Percentiles rank a stretch among this genome's conserved stretches.
phyloP scores from a whole-genome alignment of 495 filamentous ascomycete genomes.

The Hypomontagnella submonticulosa region DNA sequence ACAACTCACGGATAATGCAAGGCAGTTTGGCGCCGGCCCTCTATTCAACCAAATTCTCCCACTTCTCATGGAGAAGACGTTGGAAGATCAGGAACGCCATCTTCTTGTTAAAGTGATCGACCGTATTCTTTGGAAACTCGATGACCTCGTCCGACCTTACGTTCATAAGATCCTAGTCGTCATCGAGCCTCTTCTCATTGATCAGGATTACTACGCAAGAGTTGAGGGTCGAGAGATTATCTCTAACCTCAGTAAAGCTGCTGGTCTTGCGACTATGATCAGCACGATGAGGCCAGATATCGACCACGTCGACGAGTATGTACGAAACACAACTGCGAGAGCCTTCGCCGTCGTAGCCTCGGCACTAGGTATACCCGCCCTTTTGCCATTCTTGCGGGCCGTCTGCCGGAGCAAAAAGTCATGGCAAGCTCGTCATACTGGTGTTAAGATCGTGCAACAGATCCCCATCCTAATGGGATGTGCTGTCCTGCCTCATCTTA shows the following conservation, averaged over 20 bases:
- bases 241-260: constrained; percentile 95
- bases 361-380: constrained; percentile 92
- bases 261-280: constrained; percentile 98
- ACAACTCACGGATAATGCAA: constrained; percentile 96
- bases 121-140: constrained; percentile 97
- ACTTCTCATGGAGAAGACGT: constrained; percentile 96
- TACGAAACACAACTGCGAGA: constrained; percentile 97
- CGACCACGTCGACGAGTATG: constrained; percentile 97
- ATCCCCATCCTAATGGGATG: constrained; percentile 99
- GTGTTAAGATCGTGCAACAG: constrained; percentile 98
- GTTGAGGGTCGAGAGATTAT: constrained; percentile 99
- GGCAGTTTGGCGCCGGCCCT: constrained; percentile 93
- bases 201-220: constrained; percentile 99
- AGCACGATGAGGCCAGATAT: constrained; percentile 99
- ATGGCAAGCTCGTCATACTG: constrained; percentile 99
- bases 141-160: constrained; percentile 94
- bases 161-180: constrained; percentile 99
- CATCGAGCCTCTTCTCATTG: constrained; percentile 97
- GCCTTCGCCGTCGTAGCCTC: constrained; percentile 98
- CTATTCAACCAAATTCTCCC: constrained; percentile 99
- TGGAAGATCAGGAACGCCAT: constrained; percentile 99
- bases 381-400: constrained; percentile 93
- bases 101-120: constrained; percentile 99
- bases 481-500: constrained; percentile 94
- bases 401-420: constrained; percentile 98